Evolutionary conservation across 345 rosid species (phyloP), one percentile per base, ranked within the genome.

Genomic region (Brassica carinata): DNA sequence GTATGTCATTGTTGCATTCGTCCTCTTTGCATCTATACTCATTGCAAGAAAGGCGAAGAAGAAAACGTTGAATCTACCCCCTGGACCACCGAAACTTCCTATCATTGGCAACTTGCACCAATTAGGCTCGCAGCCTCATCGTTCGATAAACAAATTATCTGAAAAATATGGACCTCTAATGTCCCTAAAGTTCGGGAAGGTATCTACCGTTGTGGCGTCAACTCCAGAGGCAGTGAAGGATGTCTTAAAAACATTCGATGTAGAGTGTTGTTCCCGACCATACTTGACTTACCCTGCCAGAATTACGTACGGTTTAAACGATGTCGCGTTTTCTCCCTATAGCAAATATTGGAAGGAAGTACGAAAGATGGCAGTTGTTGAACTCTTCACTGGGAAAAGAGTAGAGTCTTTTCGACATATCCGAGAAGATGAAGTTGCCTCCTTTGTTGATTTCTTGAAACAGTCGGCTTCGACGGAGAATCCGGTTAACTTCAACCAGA

Each of bases 91-190:
- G 10, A 73, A 48, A 77, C 82, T 87, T 36, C 90, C 88, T 5
- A 18, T 89, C 8, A 2, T 85, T 3, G 89, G 87, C 1, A 87
- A 85, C 82, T 74, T 88, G 45, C 87, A 84, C 65, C 86, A 79
- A 57, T 59, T 88, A 0, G 88, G 88, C 19, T 33, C 74, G 0
- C 19, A 63, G 30, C 87, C 86, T 7, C 90, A 85, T 30, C 84
- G 76, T 61, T 51, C 85, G 0, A 65, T 85, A 5, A 55, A 53
- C 64, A 55, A 80, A 0, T 71, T 87, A 26, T 78, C 92, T 63
- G 63, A 63, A 15, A 73, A 83, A 65, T 82, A 91, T 4, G 92
- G 91, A 11, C 80, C 85, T 0, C 71, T 87, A 67, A 74, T 91
- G 85, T 80, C 72, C 8, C 55, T 89, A 5, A 82, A 62, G 26